Percentiles rank a stretch among this genome's conserved stretches.
Conservation (phyloP, 2,329 filamentous ascomycete genomes). For the Diaporthe batatas region DNA sequence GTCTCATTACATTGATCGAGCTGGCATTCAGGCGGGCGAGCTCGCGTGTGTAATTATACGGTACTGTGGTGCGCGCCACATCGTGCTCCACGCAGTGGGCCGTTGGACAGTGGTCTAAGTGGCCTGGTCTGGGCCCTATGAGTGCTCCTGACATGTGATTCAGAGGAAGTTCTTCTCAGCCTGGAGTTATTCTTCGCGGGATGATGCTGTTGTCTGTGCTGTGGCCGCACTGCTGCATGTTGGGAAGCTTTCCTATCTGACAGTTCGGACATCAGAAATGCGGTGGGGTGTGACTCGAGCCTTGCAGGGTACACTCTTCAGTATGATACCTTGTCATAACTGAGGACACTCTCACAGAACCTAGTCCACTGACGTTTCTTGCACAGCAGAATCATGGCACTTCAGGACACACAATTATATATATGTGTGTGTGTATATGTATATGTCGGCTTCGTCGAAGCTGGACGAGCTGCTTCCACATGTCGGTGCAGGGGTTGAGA, state of each 20-base stretch:
- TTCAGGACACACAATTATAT: too few species aligned
- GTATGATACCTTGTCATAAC: neutral
- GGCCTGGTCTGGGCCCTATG: neutral
- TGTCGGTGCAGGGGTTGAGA: slow-evolving; percentile 27
- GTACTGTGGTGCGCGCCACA: neutral
- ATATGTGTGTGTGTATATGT: neutral
- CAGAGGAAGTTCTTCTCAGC: neutral
- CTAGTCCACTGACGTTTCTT: neutral
- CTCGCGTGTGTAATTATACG: neutral
- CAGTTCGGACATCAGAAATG: neutral
- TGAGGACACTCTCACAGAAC: neutral
- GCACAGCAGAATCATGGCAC: too few species aligned
- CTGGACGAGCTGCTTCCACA: slow-evolving; percentile 8
- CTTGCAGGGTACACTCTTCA: neutral
- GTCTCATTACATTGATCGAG: neutral
- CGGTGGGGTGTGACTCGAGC: neutral
- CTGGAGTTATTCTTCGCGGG: neutral
- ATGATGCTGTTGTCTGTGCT: neutral
- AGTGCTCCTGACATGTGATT: neutral
- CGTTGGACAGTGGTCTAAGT: neutral
- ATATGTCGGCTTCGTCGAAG: neutral
- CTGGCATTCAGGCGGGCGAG: neutral
- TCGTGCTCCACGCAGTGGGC: neutral
- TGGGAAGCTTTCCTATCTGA: neutral
- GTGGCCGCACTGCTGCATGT: neutral